phyloP scores from a whole-genome alignment of 805 yeast species.

The Candida chauliodis region DNA sequence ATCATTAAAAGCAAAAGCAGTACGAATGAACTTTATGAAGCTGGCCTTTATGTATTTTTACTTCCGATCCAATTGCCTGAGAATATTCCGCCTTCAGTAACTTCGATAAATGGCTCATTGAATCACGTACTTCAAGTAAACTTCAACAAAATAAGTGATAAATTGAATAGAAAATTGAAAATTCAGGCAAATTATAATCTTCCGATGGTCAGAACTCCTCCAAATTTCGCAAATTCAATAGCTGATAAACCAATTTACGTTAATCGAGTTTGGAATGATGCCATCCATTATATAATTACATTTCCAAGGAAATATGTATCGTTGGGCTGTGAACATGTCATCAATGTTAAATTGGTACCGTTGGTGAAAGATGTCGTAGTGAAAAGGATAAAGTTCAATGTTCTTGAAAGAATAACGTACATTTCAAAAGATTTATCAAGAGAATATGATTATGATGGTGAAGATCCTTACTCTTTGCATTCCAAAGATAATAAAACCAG shows the following conservation, averaged over 20 bases:
- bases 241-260: slow-evolving; percentile 74
- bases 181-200: slow-evolving; percentile 29
- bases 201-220: slow-evolving; percentile 54
- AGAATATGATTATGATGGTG: slow-evolving; percentile 39
- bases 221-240: slow-evolving; percentile 53
- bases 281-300: slow-evolving; percentile 66
- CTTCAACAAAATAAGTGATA: slow-evolving; percentile 34
- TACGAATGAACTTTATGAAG: slow-evolving; percentile 27
- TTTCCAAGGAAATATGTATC: slow-evolving; percentile 68
- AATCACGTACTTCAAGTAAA: slow-evolving; percentile 40
- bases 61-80: slow-evolving; percentile 62
- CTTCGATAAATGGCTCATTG: slow-evolving; percentile 49
- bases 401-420: slow-evolving; percentile 64
- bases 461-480: slow-evolving; percentile 23
- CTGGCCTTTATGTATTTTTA: slow-evolving; percentile 70
- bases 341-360: slow-evolving; percentile 67
- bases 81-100: slow-evolving; percentile 58
- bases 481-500: slow-evolving; percentile 17
- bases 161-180: slow-evolving; percentile 33
- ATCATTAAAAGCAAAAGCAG: slow-evolving; percentile 10
- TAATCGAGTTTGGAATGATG: slow-evolving; percentile 69
- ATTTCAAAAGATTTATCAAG: slow-evolving; percentile 49
- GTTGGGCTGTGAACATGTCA: slow-evolving; percentile 54
- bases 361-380: slow-evolving; percentile 57
- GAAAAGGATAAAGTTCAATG: slow-evolving; percentile 61